Evolutionary conservation across 345 rosid species (phyloP).

Genomic region (Melaleuca quinquenervia): DNA sequence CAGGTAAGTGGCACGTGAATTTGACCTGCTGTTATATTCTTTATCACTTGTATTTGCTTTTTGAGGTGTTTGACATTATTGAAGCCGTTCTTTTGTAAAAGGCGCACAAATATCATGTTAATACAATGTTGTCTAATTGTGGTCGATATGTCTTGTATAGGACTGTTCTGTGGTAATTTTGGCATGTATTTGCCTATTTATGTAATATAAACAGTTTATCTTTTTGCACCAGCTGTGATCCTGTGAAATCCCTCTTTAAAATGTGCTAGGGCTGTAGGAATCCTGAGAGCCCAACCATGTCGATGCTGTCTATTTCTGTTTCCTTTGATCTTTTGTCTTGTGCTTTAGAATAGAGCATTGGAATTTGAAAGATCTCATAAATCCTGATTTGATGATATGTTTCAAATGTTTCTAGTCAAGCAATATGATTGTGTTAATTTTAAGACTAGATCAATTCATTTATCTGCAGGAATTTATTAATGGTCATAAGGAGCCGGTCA

Average conservation of each 20-base stretch:
- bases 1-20: constrained; percentile 30
- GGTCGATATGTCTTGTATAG: neutral
- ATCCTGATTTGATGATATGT: neutral
- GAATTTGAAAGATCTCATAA: neutral
- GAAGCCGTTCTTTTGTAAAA: neutral
- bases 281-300: neutral
- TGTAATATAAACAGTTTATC: neutral
- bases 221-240: neutral
- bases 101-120: neutral
- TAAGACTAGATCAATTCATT: neutral
- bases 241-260: neutral
- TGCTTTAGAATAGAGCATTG: neutral
- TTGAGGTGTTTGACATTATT: neutral
- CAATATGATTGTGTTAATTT: neutral
- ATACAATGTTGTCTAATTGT: neutral
- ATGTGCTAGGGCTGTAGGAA: neutral
- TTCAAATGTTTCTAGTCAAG: neutral
- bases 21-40: neutral
- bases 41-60: neutral
- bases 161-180: neutral
- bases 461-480: constrained; percentile 31
- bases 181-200: neutral
- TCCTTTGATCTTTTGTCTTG: neutral
- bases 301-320: neutral
- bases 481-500: constrained; percentile 22